A percentile compares a stretch with the other conserved stretches of the same genome.
Conservation (phyloP, 116 monocot genomes). For the Dioscorea cayenensis region DNA sequence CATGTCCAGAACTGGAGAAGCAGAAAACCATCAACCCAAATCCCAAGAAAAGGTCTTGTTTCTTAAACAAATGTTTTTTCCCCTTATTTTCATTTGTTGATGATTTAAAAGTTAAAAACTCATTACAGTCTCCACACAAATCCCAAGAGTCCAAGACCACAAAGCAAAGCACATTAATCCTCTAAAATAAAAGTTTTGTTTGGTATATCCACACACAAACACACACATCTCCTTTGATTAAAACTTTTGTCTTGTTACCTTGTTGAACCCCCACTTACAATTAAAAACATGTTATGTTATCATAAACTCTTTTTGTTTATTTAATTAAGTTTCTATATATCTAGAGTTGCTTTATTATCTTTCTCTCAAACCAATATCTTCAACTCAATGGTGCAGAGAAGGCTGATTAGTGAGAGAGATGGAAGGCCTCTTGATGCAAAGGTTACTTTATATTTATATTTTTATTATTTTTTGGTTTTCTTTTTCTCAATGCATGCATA, state of each 20-base stretch:
- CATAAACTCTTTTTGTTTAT: background rate
- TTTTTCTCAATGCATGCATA: no score
- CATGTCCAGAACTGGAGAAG: conserved; percentile 28
- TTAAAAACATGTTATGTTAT: no score
- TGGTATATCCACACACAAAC: no score
- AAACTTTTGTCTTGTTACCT: background rate
- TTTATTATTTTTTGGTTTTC: no score
- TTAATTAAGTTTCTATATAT: background rate
- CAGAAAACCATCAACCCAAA: conserved; percentile 29
- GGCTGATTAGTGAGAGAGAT: background rate
- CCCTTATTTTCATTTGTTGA: background rate
- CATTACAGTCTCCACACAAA: no score
- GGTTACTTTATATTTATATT: background rate
- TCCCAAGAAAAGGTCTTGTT: conserved; percentile 52
- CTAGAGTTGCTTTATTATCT: background rate
- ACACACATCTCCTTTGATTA: no score
- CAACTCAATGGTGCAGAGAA: background rate
- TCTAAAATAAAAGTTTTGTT: background rate
- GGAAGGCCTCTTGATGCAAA: background rate
- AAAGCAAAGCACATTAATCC: background rate
- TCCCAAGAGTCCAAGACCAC: no score
- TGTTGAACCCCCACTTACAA: background rate
- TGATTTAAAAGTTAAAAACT: no score
- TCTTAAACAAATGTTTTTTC: background rate
- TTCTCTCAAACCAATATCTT: background rate